Evolutionary conservation across 148 eudicot species (phyloP), one percentile per base, ranked within the genome.

Genomic region (Nepenthes mirabilis): DNA sequence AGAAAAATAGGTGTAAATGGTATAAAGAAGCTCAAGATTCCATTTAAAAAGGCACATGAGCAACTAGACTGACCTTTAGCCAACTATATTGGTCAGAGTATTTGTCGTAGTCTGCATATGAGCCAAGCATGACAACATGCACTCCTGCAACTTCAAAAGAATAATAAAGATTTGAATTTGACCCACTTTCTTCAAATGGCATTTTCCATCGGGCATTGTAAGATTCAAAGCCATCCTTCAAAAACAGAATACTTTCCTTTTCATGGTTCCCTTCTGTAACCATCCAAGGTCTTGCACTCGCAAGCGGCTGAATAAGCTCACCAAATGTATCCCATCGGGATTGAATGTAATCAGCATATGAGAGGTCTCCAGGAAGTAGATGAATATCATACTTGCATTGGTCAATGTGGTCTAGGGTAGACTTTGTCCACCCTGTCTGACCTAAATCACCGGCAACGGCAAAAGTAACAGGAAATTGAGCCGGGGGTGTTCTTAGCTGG

Each of bases 221-320:
- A 9, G 98, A 79, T 47, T 61, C 61, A 53, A 91, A 91, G 1
- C 83, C 80, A 67, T 83, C 91, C 69, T 68, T 79, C 9, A 91
- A 36, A 0, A 85, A 53, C 2, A 74, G 74, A 67, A 91, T 83
- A 52, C 36, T 68, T 80, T 91, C 98, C 73, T 79, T 77, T 65
- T 91, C 98, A 73, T 91, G 98, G 77, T 91, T 91, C 70, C 98
- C 98, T 75, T 91, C 70, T 2, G 96, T 88, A 60, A 91, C 98
- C 98, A 91, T 91, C 98, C 98, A 91, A 13, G 98, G 85, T 75
- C 83, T 88, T 37, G 79, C 72, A 80, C 98, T 91, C 2, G 98
- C 98, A 55, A 91, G 87, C 40, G 98, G 98, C 71, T 91, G 85
- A 66, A 91, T 88, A 33, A 88, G 74, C 66, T 83, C 77, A 51